Evolutionary conservation across 164 flowering plant genomes (phyloP).

Genomic region (Protea cynaroides): DNA sequence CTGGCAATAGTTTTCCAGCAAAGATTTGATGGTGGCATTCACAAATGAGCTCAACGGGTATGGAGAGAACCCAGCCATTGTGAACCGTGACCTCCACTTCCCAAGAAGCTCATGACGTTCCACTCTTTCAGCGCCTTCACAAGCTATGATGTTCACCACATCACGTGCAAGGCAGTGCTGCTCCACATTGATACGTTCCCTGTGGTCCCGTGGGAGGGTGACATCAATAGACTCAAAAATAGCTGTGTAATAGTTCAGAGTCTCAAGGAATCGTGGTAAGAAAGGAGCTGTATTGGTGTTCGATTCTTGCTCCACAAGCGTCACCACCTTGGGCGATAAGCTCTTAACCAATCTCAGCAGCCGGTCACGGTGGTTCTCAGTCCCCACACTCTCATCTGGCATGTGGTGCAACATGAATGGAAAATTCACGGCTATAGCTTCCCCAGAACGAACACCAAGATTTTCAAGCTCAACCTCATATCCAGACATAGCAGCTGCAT

Average conservation of each 20-base stretch:
- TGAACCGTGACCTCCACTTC: slow-evolving; percentile 44
- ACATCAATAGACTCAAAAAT: slow-evolving; percentile 55
- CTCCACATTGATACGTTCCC: slow-evolving; percentile 47
- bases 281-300: slow-evolving; percentile 51
- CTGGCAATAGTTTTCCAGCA: slow-evolving; percentile 34
- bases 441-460: slow-evolving; percentile 33
- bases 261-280: slow-evolving; percentile 40
- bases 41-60: slow-evolving; percentile 45
- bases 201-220: slow-evolving; percentile 37
- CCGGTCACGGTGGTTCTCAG: slow-evolving; percentile 40
- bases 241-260: slow-evolving; percentile 41
- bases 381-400: slow-evolving; percentile 54
- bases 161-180: slow-evolving; percentile 55
- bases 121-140: slow-evolving; percentile 49
- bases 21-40: slow-evolving; percentile 38
- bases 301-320: slow-evolving; percentile 58
- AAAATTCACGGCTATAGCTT: slow-evolving; percentile 50
- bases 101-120: slow-evolving; percentile 54
- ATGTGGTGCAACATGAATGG: slow-evolving; percentile 50
- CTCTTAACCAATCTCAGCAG: slow-evolving; percentile 43
- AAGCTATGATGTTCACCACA: slow-evolving; percentile 50
- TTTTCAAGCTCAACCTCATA: slow-evolving; percentile 23
- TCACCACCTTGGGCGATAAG: slow-evolving; percentile 48
- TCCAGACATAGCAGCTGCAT: slow-evolving; percentile 33
- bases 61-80: slow-evolving; percentile 49